A percentile compares a stretch with the other conserved stretches of the same genome.
Evolutionary conservation across 75 land plant species (phyloP).

Genomic region (Cupressus sempervirens): DNA sequence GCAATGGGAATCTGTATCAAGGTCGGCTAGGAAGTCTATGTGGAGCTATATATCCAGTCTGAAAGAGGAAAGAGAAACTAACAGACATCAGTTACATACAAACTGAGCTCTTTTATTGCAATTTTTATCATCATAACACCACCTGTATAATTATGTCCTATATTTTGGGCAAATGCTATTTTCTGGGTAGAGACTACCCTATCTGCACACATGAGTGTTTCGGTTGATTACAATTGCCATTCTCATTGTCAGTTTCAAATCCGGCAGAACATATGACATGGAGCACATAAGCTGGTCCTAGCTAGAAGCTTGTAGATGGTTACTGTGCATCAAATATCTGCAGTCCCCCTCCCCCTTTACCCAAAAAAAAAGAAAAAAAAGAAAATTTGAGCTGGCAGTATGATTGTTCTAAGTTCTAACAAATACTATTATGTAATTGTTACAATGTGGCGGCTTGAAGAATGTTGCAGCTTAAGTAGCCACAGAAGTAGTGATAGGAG

Average conservation of each 20-base stretch:
- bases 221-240: neutral
- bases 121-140: no score
- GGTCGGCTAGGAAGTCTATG: no score
- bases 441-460: neutral
- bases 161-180: no score
- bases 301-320: neutral
- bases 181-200: no score
- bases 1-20: no score
- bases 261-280: neutral
- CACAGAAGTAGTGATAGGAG: neutral
- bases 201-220: no score
- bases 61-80: no score
- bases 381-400: neutral
- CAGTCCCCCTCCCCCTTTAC: no score
- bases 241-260: neutral
- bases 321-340: neutral
- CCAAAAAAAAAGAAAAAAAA: neutral
- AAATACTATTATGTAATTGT: neutral
- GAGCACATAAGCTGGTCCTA: neutral
- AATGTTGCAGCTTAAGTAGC: neutral
- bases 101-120: no score
- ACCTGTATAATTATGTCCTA: no score
- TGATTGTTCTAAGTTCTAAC: neutral
- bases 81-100: no score
- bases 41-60: no score